phyloP scores from a whole-genome alignment of 2,329 filamentous ascomycete genomes.

The Elsinoe fawcettii region DNA sequence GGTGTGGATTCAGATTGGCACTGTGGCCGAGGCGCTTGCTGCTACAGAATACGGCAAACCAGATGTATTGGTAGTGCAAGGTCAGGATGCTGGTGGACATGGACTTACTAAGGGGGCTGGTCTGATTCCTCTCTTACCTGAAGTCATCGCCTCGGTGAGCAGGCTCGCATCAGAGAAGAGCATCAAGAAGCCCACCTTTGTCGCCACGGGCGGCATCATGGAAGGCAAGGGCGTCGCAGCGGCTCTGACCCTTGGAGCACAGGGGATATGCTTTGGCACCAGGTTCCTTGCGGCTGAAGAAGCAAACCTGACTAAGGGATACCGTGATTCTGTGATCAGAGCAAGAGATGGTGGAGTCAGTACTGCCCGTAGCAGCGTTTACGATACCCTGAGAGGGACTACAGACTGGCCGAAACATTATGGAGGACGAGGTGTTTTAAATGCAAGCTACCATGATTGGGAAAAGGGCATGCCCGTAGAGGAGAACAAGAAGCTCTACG shows the following conservation, averaged over 20 bases:
- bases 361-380: constrained; percentile 45
- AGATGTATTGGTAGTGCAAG: constrained; percentile 55
- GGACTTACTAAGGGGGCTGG: constrained; percentile 49
- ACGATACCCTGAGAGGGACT: constrained; percentile 49
- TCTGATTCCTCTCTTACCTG: constrained; percentile 51
- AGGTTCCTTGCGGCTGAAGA: constrained; percentile 50
- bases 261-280: constrained; percentile 55
- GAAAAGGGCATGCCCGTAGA: constrained; percentile 32
- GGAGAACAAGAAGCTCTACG: constrained; percentile 38
- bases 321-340: constrained; percentile 39
- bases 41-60: constrained; percentile 40
- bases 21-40: constrained; percentile 47
- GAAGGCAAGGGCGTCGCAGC: constrained; percentile 49
- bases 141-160: constrained; percentile 44
- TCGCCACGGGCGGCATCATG: constrained; percentile 51
- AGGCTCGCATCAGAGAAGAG: constrained; percentile 1
- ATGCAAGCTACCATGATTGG: constrained; percentile 43
- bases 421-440: constrained; percentile 51
- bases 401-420: constrained; percentile 50
- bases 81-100: constrained; percentile 58
- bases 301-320: constrained; percentile 39
- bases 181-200: constrained; percentile 27
- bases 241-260: constrained; percentile 44
- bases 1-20: constrained; percentile 56
- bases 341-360: constrained; percentile 44